Percentiles rank a stretch among this genome's conserved stretches.
Conservation (phyloP, 768 basidiomycete species). For the Suillus weaverae region DNA sequence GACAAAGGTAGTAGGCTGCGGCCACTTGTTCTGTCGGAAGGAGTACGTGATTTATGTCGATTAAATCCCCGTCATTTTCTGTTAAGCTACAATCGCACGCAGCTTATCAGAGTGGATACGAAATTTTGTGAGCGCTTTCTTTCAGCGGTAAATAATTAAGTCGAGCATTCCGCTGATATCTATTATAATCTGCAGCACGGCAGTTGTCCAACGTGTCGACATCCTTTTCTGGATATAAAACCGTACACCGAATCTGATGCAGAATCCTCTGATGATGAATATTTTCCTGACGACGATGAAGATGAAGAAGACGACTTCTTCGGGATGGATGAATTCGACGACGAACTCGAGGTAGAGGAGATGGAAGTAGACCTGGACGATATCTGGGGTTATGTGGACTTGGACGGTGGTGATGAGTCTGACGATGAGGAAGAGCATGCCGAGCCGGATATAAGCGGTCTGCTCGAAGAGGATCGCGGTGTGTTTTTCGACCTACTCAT, state of each 20-base stretch:
- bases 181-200: slow-evolving; percentile 56
- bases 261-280: slow-evolving; percentile 70
- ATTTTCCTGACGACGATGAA: slow-evolving; percentile 52
- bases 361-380: slow-evolving; percentile 36
- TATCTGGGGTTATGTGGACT: slow-evolving; percentile 14
- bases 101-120: slow-evolving; percentile 71
- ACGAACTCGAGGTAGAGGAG: slow-evolving; percentile 38
- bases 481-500: not conserved
- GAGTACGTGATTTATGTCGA: slow-evolving; percentile 47
- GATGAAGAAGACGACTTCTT: slow-evolving; percentile 44
- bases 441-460: slow-evolving; percentile 22
- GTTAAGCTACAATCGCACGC: not conserved
- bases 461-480: slow-evolving; percentile 16
- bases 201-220: slow-evolving; percentile 68
- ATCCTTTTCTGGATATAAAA: slow-evolving; percentile 54
- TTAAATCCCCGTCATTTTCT: not conserved
- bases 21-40: slow-evolving; percentile 66
- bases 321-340: slow-evolving; percentile 40
- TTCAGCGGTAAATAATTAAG: not conserved
- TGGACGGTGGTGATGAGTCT: slow-evolving; percentile 28
- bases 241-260: slow-evolving; percentile 55
- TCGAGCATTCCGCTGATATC: slow-evolving; percentile 5
- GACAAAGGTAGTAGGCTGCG: slow-evolving; percentile 58
- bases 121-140: slow-evolving; percentile 42
- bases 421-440: slow-evolving; percentile 38